Conservation (phyloP, 2,329 filamentous ascomycete species). For the Macrophomina phaseolina region DNA sequence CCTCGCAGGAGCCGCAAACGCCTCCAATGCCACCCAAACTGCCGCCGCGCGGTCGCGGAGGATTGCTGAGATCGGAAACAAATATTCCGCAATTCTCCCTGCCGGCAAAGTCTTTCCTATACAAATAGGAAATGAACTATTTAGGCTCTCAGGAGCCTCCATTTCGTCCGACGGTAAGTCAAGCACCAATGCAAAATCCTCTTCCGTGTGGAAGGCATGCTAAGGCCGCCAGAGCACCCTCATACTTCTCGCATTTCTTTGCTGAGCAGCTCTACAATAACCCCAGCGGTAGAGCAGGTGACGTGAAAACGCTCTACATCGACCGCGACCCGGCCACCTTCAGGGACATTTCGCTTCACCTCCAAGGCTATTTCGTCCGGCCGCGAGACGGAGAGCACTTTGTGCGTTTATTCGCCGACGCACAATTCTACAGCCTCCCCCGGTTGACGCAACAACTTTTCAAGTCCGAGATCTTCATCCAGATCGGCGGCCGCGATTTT, state of each 20-base stretch:
- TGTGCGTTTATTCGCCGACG: slow-evolving; percentile 90
- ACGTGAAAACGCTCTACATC: slow-evolving; percentile 85
- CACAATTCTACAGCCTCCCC: slow-evolving; percentile 91
- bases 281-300: slow-evolving; percentile 56
- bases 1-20: not conserved
- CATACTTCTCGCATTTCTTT: slow-evolving; percentile 96
- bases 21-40: not conserved
- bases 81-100: slow-evolving; percentile 57
- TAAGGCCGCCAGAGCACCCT: slow-evolving; percentile 76
- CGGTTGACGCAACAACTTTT: slow-evolving; percentile 89
- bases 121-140: slow-evolving; percentile 72
- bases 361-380: slow-evolving; percentile 86
- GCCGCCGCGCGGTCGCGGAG: slow-evolving; percentile 5
- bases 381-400: slow-evolving; percentile 85
- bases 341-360: slow-evolving; percentile 83
- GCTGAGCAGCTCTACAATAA: slow-evolving; percentile 76
- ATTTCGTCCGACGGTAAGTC: slow-evolving; percentile 73
- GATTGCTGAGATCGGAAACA: slow-evolving; percentile 15
- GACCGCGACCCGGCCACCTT: slow-evolving; percentile 92
- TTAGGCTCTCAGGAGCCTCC: slow-evolving; percentile 71
- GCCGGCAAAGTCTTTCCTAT: slow-evolving; percentile 75
- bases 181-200: not conserved
- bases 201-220: slow-evolving; percentile 33
- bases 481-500: slow-evolving; percentile 85
- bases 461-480: slow-evolving; percentile 89